Evolutionary conservation across 1,284 basidiomycete species (phyloP).

Genomic region (Meripilus lineatus): DNA sequence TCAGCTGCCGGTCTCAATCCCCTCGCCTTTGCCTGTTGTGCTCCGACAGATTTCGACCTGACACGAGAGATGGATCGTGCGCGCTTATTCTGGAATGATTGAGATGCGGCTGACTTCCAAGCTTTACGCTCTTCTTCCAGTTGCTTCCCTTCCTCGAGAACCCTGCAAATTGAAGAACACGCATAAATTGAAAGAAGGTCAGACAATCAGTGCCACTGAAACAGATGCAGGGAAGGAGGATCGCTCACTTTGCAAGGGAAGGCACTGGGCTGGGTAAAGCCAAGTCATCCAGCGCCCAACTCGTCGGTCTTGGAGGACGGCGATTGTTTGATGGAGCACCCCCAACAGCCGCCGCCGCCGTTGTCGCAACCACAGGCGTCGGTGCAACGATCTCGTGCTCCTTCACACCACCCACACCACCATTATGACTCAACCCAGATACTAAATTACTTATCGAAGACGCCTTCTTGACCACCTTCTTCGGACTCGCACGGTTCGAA

Average conservation of each 20-base stretch:
- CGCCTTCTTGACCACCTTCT: slow-evolving; percentile 18
- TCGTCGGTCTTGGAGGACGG: slow-evolving; percentile 34
- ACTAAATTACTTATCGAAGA: slow-evolving; percentile 17
- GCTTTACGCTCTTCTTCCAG: slow-evolving; percentile 56
- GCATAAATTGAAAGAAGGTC: slow-evolving; percentile 3
- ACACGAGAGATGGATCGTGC: slow-evolving; percentile 57
- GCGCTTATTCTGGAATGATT: slow-evolving; percentile 61
- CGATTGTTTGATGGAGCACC: slow-evolving; percentile 1
- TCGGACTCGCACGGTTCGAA: no score
- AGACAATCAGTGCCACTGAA: slow-evolving; percentile 6
- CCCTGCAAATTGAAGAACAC: slow-evolving; percentile 34
- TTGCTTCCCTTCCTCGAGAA: slow-evolving; percentile 55
- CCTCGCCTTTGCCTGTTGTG: background rate
- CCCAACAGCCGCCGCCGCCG: slow-evolving; percentile 5
- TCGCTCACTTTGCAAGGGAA: slow-evolving; percentile 53
- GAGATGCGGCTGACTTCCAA: slow-evolving; percentile 60
- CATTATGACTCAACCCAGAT: slow-evolving; percentile 3
- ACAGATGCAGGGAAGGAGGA: slow-evolving; percentile 5
- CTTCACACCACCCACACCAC: background rate
- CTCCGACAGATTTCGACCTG: slow-evolving; percentile 51
- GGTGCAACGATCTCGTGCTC: slow-evolving; percentile 11
- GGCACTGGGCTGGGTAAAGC: slow-evolving; percentile 54
- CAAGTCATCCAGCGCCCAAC: slow-evolving; percentile 54
- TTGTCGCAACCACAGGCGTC: slow-evolving; percentile 10
- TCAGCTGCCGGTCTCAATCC: slow-evolving; percentile 10